A percentile compares a stretch with the other conserved stretches of the same genome.
These are phyloP conservation scores for Leavenworthia alabamica DNA, from an alignment of 345 rosid genomes.

Conservation along the genomic window DNA sequence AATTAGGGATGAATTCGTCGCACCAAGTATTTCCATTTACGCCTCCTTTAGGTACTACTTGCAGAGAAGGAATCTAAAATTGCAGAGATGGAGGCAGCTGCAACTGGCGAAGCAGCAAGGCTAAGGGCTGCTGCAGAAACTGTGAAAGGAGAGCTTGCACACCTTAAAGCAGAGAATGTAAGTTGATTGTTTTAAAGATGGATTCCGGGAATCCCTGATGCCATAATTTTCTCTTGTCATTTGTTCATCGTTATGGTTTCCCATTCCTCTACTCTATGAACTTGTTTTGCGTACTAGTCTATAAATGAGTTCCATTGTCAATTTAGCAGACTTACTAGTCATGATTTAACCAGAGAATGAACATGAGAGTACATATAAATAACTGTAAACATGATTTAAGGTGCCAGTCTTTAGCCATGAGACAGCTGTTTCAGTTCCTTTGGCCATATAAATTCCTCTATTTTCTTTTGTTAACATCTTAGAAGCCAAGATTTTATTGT, in stretches of 20 bases:
- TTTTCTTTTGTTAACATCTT: conserved; percentile 3
- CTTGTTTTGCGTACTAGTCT: background rate
- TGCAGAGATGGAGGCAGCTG: conserved; percentile 95
- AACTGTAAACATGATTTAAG: conserved; percentile 2
- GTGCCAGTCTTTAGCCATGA: conserved; percentile 13
- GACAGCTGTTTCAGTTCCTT: conserved; percentile 8
- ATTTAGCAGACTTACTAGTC: background rate
- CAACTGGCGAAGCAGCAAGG: conserved; percentile 91
- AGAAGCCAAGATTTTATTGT: conserved; percentile 7
- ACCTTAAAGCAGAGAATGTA: conserved; percentile 71
- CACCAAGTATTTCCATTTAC: conserved; percentile 9
- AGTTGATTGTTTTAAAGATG: conserved; percentile 14
- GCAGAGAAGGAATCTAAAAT: conserved; percentile 89
- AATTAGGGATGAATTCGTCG: conserved; percentile 5
- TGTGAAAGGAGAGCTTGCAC: conserved; percentile 75
- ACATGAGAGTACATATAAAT: background rate
- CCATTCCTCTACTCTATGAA: background rate
- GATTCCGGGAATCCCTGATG: conserved; percentile 6
- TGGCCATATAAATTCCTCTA: background rate
- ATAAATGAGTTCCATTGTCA: background rate
- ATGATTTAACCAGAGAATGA: conserved; percentile 1
- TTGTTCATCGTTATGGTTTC: background rate
- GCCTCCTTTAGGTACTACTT: conserved; percentile 54
- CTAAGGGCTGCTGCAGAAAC: conserved; percentile 73
- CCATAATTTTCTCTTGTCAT: conserved; percentile 14